Evolutionary conservation across 495 filamentous ascomycete species (phyloP), one percentile per base, ranked within the genome.

Genomic region (Daldinia childiae): DNA sequence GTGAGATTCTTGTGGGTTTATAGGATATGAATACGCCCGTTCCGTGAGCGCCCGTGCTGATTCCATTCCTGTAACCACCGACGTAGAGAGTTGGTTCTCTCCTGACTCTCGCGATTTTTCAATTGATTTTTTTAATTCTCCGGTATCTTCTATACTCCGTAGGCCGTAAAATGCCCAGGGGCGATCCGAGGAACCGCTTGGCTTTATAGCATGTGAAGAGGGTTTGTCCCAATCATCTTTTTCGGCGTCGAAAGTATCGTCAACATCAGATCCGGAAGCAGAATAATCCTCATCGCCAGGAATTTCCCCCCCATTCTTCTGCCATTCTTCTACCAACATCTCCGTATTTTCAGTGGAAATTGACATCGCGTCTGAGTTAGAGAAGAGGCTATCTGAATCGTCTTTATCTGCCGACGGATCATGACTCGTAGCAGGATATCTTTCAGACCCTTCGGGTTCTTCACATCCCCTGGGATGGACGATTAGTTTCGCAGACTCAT

Each of bases 91-190:
- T 24, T 48, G 43, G 19, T 6, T 48, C 43, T 29, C 57, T 30
- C 38, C 21, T 19, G 19, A 27, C 24, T 36, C 24, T 17, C 8
- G 29, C 17, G 30, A 4, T 4, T 26, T 17, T 12, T 24, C 15
- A 32, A 27, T n/a, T 21, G 32, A 34, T 26, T 17, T 26, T 9
- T 38, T 19, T 39, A 50, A n/a, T 3, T 54, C 8, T 4, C 48
- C 17, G 26, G 43, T 17, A 19, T 17, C 38, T 24, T 65, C 45
- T 58, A 50, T 43, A 1, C 68, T 66, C 41, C 73, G 64, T 6
- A 77, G 54, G 0, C 11, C 48, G 36, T 77, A 72, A 39, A 70
- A 76, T n/a, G 73, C 64, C 75, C 70, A 75, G 14, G 73, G 69
- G 4, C 68, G 69, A 21, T 60, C 45, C 1, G 24, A 30, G 5